phyloP scores from a whole-genome alignment of 2,329 filamentous ascomycete genomes.

The Pseudocercospora eumusae region DNA sequence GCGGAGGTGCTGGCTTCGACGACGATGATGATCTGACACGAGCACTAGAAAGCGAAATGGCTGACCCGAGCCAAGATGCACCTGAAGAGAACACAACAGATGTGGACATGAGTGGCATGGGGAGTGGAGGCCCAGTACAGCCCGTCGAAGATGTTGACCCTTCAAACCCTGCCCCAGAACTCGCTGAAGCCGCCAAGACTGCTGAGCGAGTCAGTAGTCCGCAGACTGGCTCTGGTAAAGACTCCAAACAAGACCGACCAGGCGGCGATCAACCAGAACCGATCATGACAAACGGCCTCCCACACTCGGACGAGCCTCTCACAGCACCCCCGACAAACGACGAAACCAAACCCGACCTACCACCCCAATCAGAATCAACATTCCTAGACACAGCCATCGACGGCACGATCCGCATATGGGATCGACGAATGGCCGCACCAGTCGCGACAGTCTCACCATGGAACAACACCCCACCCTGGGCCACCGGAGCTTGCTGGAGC shows the following conservation, averaged over 20 bases:
- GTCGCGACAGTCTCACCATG: slow-evolving; percentile 76
- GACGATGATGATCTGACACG: slow-evolving; percentile 82
- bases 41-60: slow-evolving; percentile 62
- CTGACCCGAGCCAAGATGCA: slow-evolving; percentile 41
- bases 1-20: slow-evolving; percentile 61
- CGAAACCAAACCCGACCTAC: slow-evolving; percentile 39
- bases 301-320: slow-evolving; percentile 52
- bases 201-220: not conserved
- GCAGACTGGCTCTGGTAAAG: not conserved
- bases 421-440: slow-evolving; percentile 72
- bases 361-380: slow-evolving; percentile 66
- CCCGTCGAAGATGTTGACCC: slow-evolving; percentile 2
- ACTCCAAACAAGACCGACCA: not conserved
- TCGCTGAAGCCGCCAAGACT: slow-evolving; percentile 36
- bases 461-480: slow-evolving; percentile 85
- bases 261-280: slow-evolving; percentile 8
- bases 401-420: slow-evolving; percentile 90
- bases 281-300: slow-evolving; percentile 51
- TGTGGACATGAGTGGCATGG: slow-evolving; percentile 50
- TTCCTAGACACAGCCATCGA: slow-evolving; percentile 89
- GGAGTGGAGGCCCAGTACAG: slow-evolving; percentile 45
- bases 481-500: slow-evolving; percentile 95
- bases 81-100: slow-evolving; percentile 28
- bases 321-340: slow-evolving; percentile 42
- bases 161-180: slow-evolving; percentile 14